Evolutionary conservation across 495 filamentous ascomycete genomes (phyloP), one percentile per base, ranked within the genome.

Genomic region (Collariella sp.): DNA sequence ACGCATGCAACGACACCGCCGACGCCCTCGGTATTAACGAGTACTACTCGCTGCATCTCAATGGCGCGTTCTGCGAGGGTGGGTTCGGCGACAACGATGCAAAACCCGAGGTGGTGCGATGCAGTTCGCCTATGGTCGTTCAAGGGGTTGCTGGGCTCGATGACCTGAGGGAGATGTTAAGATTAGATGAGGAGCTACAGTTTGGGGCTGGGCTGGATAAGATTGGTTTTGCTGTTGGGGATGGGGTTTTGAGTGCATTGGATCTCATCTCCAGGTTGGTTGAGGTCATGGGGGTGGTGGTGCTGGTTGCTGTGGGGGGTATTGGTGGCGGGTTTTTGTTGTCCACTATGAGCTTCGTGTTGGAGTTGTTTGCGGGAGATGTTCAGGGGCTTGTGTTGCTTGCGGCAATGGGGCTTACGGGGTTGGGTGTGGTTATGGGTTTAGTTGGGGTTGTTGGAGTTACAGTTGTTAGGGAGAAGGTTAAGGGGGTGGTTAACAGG

Each of bases 21-120:
- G 56, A 67, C 10, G 58, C 74, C 10, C 71, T 83, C 7, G 79
- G 79, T 15, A 73, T 87, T 47, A 73, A 80, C 16, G 75, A 87
- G 61, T 91, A 84, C 72, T 91, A 93, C 67, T 82, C 80, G 51
- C 59, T 82, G 15, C 85, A 90, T 61, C 61, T 89, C 43, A n/a
- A n/a, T n/a, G 81, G 87, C 69, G 75, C 81, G 56, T 76, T 83
- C 60, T 90, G 88, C 58, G 63, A 75, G 56, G 87, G 88, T 40
- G 61, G 72, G 60, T 70, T 69, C 5, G 80, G 77, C 5, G 57
- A 71, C 16, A 52, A 67, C 11, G 62, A 63, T 7, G 67, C 73
- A 5, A 55, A 68, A 55, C 76, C 76, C 56, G 81, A 86, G 53
- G 70, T 84, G 15, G 80, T 76, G 0, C 61, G 63, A 39, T 93